A percentile compares a stretch with the other conserved stretches of the same genome.
Conservation (phyloP, 805 yeast genomes). For the Ogataea ramenticola region DNA sequence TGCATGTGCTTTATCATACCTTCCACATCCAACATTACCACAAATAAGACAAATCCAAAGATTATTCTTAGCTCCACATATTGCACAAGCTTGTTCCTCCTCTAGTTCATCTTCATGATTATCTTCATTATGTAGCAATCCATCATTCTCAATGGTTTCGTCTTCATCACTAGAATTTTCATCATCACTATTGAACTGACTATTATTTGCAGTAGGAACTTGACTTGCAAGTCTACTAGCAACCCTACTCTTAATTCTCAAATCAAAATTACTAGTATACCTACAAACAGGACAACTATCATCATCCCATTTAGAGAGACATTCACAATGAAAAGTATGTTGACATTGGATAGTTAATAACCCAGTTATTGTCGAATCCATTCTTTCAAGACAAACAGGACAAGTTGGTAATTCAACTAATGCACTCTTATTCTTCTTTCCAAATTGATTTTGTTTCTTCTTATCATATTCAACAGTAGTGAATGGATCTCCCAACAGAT, state of each 20-base stretch:
- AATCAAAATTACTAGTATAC: conserved; percentile 43
- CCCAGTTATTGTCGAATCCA: conserved; percentile 78
- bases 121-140: not conserved
- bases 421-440: too few relatives aligned
- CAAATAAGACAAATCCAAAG: conserved; percentile 88
- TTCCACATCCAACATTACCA: conserved; percentile 88
- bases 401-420: conserved; percentile 75
- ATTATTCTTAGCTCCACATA: conserved; percentile 53
- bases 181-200: not conserved
- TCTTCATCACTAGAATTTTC: not conserved
- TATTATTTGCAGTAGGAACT: not conserved
- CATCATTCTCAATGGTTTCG: not conserved
- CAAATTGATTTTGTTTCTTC: too few relatives aligned
- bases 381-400: conserved; percentile 85
- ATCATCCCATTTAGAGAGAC: conserved; percentile 83
- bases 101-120: conserved; percentile 13
- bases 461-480: conserved; percentile 27
- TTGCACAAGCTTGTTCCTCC: conserved; percentile 38
- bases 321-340: conserved; percentile 87
- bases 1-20: conserved; percentile 83
- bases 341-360: conserved; percentile 84
- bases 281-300: conserved; percentile 90
- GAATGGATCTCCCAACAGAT: conserved; percentile 66
- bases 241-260: conserved; percentile 3
- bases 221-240: not conserved